Evolutionary conservation across 176 grass and related monocot genomes (phyloP), one percentile per base, ranked within the genome.

Genomic region (Avena insularis): DNA sequence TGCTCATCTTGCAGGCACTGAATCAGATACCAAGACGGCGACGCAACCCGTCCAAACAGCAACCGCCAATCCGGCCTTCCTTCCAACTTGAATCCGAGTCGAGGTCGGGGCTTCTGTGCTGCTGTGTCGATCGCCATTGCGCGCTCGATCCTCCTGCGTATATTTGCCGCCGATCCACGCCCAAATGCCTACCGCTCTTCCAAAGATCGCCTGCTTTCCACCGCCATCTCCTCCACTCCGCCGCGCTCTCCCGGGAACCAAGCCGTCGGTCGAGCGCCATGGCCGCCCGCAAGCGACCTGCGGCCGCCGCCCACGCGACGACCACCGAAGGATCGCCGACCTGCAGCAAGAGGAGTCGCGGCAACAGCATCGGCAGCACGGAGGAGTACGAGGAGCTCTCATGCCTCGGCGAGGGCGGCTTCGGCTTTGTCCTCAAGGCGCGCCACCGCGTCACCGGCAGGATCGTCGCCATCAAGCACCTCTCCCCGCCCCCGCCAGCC

Each of bases 261-360:
- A 27, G 47, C 48, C 7, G 23, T 76, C 47, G 11, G 23, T 45
- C 20, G 13, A 76, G 21, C 14, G 73, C 73, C 73, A 76, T 78
- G 75, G 21, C 71, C 46, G 12, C 21, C 46, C 50, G 25, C 58
- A 57, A 71, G 79, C 76, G 78, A 76, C 66, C 83, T 54, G 88
- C 78, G 61, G 53, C 75, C 51, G 53, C 16, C 75, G 14, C 0
- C 51, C 53, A n/a, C 31, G 17, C 9, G 20, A 3, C 45, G 19
- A 23, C 12, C 72, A 51, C 47, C 21, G 49, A 31, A 77, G 48
- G 14, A 77, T 10, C 74, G 14, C 7, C 8, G 49, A 77, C 12
- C 48, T 31, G 49, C 23, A 11, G 6, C 78, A 80, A 80, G 78
- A 80, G 78, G 78, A 47, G 36, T 38, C 78, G 78, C 36, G 36